phyloP scores from a whole-genome alignment of 805 yeast genomes.

The Blastobotrys muscicola region DNA sequence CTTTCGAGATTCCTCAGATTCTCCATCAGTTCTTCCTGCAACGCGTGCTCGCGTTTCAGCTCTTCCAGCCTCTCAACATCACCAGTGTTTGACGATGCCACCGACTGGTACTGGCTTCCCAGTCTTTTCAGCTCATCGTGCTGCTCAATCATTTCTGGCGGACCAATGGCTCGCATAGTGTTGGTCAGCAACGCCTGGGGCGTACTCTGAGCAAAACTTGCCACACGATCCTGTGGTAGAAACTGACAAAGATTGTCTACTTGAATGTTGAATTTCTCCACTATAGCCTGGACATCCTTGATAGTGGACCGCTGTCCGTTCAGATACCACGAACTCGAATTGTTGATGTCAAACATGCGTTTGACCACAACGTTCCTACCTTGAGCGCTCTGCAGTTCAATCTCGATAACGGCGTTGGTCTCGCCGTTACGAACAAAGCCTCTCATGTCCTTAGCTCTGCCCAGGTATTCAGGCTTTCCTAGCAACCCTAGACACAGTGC shows the following conservation, averaged over 20 bases:
- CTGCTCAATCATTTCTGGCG: constrained; percentile 42
- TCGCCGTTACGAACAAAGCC: constrained; percentile 69
- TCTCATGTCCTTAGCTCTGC: constrained; percentile 50
- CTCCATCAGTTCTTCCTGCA: not conserved
- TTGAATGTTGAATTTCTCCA: constrained; percentile 59
- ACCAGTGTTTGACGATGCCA: not conserved
- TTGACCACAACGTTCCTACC: constrained; percentile 28
- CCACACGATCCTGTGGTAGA: constrained; percentile 90
- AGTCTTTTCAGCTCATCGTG: constrained; percentile 49
- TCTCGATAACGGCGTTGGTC: constrained; percentile 37
- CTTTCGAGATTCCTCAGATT: not conserved
- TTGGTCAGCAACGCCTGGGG: constrained; percentile 67
- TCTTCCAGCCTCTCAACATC: constrained; percentile 1
- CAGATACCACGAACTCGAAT: constrained; percentile 22
- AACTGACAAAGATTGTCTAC: constrained; percentile 89
- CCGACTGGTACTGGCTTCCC: constrained; percentile 18
- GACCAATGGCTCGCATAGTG: constrained; percentile 72
- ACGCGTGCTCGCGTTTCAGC: constrained; percentile 16
- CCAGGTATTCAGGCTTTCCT: constrained; percentile 53
- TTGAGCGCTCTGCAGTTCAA: constrained; percentile 37
- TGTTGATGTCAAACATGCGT: constrained; percentile 25
- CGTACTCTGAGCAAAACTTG: constrained; percentile 75
- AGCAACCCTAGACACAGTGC: constrained; percentile 85
- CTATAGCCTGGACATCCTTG: constrained; percentile 33
- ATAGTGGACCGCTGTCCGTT: constrained; percentile 29